Evolutionary conservation across 2,329 filamentous ascomycete species (phyloP).

Genomic region (Grosmannia huntii): DNA sequence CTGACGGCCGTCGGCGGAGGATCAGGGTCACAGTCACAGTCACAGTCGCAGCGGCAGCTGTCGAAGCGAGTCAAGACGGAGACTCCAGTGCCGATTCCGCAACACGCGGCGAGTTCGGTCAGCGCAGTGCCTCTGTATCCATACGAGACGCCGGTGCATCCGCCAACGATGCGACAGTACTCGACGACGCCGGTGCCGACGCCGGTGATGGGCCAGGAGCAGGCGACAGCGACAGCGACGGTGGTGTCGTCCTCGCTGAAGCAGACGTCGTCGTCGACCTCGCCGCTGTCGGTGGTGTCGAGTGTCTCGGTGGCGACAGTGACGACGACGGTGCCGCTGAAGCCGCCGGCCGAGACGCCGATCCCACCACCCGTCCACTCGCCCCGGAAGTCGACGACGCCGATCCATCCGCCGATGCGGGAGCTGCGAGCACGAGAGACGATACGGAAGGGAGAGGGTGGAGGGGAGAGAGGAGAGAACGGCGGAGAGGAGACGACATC

Average conservation of each 20-base stretch:
- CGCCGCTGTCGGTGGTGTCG: slow-evolving; percentile 1
- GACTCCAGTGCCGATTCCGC: slow-evolving; percentile 24
- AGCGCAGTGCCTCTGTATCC: slow-evolving; percentile 10
- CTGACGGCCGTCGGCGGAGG: slow-evolving; percentile 1
- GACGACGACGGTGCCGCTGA: slow-evolving; percentile 15
- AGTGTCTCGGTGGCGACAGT: slow-evolving; percentile 7
- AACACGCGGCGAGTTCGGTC: slow-evolving; percentile 10
- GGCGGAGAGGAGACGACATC: no score
- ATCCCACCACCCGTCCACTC: slow-evolving; percentile 18
- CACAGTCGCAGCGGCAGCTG: slow-evolving; percentile 12
- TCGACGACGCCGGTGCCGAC: slow-evolving; percentile 21
- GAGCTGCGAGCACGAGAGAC: slow-evolving; percentile 21
- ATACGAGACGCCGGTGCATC: slow-evolving; percentile 14
- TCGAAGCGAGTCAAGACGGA: slow-evolving; percentile 25
- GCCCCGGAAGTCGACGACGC: slow-evolving; percentile 21
- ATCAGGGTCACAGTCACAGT: neutral
- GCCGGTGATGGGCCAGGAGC: slow-evolving; percentile 14
- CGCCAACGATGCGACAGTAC: slow-evolving; percentile 9
- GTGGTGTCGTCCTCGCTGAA: slow-evolving; percentile 7
- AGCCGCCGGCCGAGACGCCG: slow-evolving; percentile 19
- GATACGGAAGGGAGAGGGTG: slow-evolving; percentile 6
- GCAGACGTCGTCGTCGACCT: neutral
- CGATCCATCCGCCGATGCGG: slow-evolving; percentile 20
- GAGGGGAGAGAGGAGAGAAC: neutral
- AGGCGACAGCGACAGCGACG: slow-evolving; percentile 1